phyloP scores from a whole-genome alignment of 352 stramenopile species.

The Saprolegnia diclina region DNA sequence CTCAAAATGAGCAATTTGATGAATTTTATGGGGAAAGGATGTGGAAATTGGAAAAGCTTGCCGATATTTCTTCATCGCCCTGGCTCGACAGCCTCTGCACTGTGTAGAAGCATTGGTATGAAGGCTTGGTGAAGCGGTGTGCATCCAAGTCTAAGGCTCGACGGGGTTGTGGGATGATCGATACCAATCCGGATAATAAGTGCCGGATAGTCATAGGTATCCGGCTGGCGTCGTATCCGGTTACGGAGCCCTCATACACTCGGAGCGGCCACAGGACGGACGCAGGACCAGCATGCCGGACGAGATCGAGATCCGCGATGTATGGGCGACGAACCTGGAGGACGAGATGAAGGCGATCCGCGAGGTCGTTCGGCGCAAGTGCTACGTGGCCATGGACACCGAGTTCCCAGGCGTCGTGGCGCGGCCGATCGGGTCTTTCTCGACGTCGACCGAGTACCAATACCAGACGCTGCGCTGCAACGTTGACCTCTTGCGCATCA shows the following conservation, averaged over 20 bases:
- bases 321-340: slow-evolving; percentile 91
- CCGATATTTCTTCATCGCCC: too few relatives aligned
- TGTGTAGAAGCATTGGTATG: too few relatives aligned
- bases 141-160: too few relatives aligned
- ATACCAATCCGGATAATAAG: too few relatives aligned
- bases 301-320: slow-evolving; percentile 91
- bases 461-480: slow-evolving; percentile 99
- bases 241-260: background rate
- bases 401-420: slow-evolving; percentile 99
- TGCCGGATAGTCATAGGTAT: background rate
- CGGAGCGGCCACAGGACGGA: background rate
- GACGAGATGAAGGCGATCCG: slow-evolving; percentile 95
- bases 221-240: background rate
- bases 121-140: too few relatives aligned
- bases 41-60: too few relatives aligned
- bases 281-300: slow-evolving; percentile 36
- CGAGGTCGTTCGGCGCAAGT: slow-evolving; percentile 93
- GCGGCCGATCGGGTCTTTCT: slow-evolving; percentile 94
- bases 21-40: too few relatives aligned
- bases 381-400: slow-evolving; percentile 99
- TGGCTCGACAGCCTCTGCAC: too few relatives aligned
- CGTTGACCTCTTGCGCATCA: slow-evolving; percentile 98
- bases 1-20: too few relatives aligned
- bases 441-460: slow-evolving; percentile 95
- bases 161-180: too few relatives aligned